Conservation (phyloP, 1,284 basidiomycete species). For the Lentinula novae-zelandiae region DNA sequence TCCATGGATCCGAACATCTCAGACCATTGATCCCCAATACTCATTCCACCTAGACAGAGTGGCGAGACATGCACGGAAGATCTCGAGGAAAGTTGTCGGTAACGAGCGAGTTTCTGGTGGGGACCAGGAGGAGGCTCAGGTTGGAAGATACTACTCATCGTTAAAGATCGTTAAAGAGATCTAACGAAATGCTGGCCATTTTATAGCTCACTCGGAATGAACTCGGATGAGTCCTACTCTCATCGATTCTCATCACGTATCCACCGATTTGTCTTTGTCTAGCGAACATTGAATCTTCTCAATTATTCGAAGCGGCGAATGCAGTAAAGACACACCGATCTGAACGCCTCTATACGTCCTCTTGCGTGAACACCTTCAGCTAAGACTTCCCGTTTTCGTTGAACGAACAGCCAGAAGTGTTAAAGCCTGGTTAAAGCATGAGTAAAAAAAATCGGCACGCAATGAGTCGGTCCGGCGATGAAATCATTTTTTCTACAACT, state of each 20-base stretch:
- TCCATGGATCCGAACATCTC: constrained; percentile 2
- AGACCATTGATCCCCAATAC: constrained; percentile 9
- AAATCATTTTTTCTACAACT: background rate
- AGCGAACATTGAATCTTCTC: too few relatives aligned
- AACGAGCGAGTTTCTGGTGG: constrained; percentile 4
- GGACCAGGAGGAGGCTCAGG: constrained; percentile 6
- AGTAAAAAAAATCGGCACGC: too few relatives aligned
- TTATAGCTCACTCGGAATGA: background rate
- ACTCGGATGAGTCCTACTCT: background rate
- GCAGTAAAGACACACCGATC: too few relatives aligned
- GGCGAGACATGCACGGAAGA: constrained; percentile 8
- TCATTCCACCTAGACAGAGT: constrained; percentile 5
- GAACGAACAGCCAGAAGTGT: too few relatives aligned
- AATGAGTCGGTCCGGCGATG: too few relatives aligned
- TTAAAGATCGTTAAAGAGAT: background rate
- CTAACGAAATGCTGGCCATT: background rate
- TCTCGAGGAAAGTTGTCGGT: constrained; percentile 8
- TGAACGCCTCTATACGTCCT: too few relatives aligned
- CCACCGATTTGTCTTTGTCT: background rate
- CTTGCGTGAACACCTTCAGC: too few relatives aligned
- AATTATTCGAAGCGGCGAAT: too few relatives aligned
- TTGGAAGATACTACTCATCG: background rate
- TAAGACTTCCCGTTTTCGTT: too few relatives aligned
- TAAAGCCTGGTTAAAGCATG: too few relatives aligned
- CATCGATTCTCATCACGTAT: background rate